Evolutionary conservation across 2,329 filamentous ascomycete genomes (phyloP).

Genomic region (Ceratocystis papillata): DNA sequence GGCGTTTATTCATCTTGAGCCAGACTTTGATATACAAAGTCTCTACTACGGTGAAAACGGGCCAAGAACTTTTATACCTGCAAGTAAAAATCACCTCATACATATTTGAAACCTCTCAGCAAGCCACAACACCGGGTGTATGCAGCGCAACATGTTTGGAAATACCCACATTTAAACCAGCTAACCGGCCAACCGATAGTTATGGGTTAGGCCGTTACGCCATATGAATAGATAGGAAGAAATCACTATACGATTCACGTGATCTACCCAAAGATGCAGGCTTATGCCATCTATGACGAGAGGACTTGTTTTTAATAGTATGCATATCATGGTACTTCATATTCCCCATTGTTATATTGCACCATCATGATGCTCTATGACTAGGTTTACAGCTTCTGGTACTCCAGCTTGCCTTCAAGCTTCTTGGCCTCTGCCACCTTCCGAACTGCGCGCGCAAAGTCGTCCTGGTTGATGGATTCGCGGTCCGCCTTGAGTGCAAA

Average conservation of each 20-base stretch:
- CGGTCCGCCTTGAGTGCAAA: conserved; percentile 98
- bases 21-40: not conserved
- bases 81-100: not conserved
- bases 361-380: not conserved
- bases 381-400: conserved; percentile 69
- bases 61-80: not conserved
- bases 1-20: not conserved
- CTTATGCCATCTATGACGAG: not conserved
- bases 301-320: not conserved
- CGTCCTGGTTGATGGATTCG: conserved; percentile 92
- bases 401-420: conserved; percentile 93
- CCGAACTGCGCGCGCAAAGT: conserved; percentile 97
- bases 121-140: not conserved
- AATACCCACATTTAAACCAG: not conserved
- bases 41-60: not conserved
- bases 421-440: conserved; percentile 98
- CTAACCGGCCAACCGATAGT: not conserved
- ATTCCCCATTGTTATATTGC: not conserved
- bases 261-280: not conserved
- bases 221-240: not conserved
- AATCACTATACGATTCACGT: not conserved
- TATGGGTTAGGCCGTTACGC: not conserved
- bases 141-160: not conserved
- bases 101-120: not conserved
- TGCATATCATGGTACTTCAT: not conserved